A percentile compares a stretch with the other conserved stretches of the same genome.
Conservation (phyloP, 2,329 filamentous ascomycete genomes). For the Aspergillus uvarum region DNA sequence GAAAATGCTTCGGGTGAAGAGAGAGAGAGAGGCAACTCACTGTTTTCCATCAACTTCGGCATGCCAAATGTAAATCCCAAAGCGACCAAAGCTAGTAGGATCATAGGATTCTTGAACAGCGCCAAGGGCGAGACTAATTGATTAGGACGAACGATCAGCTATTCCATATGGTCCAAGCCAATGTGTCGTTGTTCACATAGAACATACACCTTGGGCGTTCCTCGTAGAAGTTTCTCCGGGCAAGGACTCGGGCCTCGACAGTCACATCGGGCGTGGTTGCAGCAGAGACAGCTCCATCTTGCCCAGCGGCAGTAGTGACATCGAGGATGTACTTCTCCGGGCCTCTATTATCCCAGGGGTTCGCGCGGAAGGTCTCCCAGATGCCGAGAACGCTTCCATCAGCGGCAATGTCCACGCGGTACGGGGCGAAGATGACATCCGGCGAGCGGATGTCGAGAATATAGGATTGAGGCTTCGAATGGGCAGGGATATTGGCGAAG, state of each 20-base stretch:
- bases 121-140: constrained; percentile 70
- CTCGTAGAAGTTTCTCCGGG: constrained; percentile 71
- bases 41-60: constrained; percentile 94
- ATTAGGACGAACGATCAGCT: neutral
- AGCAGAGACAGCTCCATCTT: constrained; percentile 10
- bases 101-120: constrained; percentile 94
- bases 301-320: constrained; percentile 23
- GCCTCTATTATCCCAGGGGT: constrained; percentile 86
- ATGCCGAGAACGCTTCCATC: constrained; percentile 56
- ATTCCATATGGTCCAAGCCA: too few relatives aligned
- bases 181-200: neutral
- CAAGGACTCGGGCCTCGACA: constrained; percentile 63
- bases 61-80: constrained; percentile 85
- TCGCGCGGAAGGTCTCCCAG: constrained; percentile 85
- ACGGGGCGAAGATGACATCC: constrained; percentile 72
- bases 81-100: constrained; percentile 81
- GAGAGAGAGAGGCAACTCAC: constrained; percentile 55
- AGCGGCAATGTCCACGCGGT: constrained; percentile 67
- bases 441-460: constrained; percentile 76
- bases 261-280: constrained; percentile 37
- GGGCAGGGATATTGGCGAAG: constrained; percentile 66
- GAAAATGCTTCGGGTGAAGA: neutral
- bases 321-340: constrained; percentile 44
- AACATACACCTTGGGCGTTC: constrained; percentile 72
- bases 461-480: constrained; percentile 57